Evolutionary conservation across 2,329 filamentous ascomycete genomes (phyloP).

Genomic region (Ilyonectria sp.): DNA sequence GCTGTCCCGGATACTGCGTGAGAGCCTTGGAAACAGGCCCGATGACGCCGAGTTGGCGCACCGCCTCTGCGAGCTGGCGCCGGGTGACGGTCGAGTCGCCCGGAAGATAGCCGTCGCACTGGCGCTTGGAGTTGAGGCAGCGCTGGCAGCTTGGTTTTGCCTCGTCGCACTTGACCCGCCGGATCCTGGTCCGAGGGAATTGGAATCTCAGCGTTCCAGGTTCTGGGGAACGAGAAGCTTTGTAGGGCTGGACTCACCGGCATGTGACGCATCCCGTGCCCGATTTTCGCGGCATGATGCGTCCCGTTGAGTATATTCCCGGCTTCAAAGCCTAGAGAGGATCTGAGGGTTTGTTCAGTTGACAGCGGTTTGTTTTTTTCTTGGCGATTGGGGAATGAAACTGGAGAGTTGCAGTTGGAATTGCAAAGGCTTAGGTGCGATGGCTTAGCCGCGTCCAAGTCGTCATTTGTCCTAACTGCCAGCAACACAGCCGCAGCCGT

Average conservation of each 20-base stretch:
- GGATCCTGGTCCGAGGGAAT: slow-evolving; percentile 45
- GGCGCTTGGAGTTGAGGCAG: slow-evolving; percentile 46
- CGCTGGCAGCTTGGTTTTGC: slow-evolving; percentile 49
- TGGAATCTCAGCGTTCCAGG: neutral
- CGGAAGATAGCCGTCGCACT: slow-evolving; percentile 53
- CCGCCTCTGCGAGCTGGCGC: slow-evolving; percentile 49
- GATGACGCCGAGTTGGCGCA: slow-evolving; percentile 47
- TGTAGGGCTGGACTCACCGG: slow-evolving; percentile 37
- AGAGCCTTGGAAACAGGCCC: slow-evolving; percentile 49
- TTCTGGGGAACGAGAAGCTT: neutral
- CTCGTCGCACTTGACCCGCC: slow-evolving; percentile 56
- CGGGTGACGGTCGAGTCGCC: slow-evolving; percentile 46
- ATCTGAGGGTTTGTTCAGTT: no score
- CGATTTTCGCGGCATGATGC: slow-evolving; percentile 43
- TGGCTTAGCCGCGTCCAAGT: neutral
- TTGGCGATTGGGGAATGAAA: neutral
- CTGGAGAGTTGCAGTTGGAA: neutral
- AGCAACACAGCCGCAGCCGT: neutral
- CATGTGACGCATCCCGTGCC: slow-evolving; percentile 47
- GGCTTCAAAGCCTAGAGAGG: neutral
- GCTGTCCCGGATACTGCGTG: slow-evolving; percentile 36
- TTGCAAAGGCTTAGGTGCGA: neutral
- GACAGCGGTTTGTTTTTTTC: neutral
- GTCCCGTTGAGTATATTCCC: neutral
- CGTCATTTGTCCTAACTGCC: neutral